Evolutionary conservation across 1,284 basidiomycete species (phyloP).

Genomic region (Hypsizygus ulmarius): DNA sequence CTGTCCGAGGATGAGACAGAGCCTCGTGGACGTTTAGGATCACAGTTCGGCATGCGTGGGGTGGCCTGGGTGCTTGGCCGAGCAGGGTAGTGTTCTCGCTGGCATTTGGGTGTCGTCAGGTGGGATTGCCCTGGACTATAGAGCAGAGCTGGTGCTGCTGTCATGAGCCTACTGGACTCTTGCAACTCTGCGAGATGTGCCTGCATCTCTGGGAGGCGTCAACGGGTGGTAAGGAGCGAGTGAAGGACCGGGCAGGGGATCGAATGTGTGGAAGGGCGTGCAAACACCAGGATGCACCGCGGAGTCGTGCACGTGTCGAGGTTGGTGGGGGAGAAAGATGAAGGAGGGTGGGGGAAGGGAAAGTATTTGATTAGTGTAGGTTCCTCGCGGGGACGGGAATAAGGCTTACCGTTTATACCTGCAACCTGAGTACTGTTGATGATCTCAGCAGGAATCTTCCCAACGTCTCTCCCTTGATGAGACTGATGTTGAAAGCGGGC

Average conservation of each 20-base stretch:
- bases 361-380: not conserved
- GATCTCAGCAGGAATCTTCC: not conserved
- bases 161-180: no score
- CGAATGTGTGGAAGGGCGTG: no score
- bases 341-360: not conserved
- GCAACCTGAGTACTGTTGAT: not conserved
- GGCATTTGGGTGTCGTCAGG: no score
- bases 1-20: not conserved
- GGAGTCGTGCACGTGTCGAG: not conserved
- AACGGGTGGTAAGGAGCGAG: no score
- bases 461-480: not conserved
- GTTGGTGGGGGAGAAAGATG: not conserved
- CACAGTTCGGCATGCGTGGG: not conserved
- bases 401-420: not conserved
- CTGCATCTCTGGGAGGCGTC: no score
- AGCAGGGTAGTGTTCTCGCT: no score
- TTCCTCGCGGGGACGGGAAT: not conserved
- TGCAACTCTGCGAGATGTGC: no score
- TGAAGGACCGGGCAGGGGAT: no score
- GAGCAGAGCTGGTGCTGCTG: no score
- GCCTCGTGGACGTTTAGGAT: not conserved
- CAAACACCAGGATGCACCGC: not conserved
- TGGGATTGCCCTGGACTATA: no score
- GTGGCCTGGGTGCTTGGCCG: not conserved
- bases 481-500: not conserved